Base-by-base conservation (phyloP, 2,329 filamentous ascomycete species). In the Colletotrichum magnum region DNA sequence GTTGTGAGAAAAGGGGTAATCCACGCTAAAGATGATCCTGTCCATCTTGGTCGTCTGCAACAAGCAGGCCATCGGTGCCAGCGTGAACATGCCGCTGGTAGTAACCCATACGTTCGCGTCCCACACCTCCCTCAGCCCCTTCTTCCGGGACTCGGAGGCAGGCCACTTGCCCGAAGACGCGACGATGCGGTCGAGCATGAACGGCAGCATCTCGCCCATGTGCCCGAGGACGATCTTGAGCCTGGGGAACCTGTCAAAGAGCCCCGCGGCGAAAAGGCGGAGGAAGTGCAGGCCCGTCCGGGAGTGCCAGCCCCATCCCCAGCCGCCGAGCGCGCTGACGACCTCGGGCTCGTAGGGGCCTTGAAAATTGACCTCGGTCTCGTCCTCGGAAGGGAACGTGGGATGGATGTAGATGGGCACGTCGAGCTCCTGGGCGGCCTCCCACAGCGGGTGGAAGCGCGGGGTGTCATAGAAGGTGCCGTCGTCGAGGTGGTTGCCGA, bases 91-190 rank as follows among this genome's bases (percentile, higher is more conserved):
- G 3, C 88, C 88, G 63, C 82, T 85, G 2, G 87, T 89, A 0
- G 87, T 89, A 26, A 90, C 75, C 83, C 86, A 89, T 9, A 90
- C 77, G 64, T 90, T 90, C 68, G 82, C 77, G 50, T 85, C 81
- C 82, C 85, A 90, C 1, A 89, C 86, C 12, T 87, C 79, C 13
- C 77, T 74, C 53, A 89, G 83, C 0, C 77, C 75, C 4, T 81
- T 72, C 66, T 76, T 67, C 63, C 76, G 75, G 77, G 74, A 74
- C 77, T 41, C 75, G 64, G 39, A 54, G 54, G 21, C 73, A 70
- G 43, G 70, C 58, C 73, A 68, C 74, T 57, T 51, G 1, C 39
- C 21, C 5, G 65, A 68, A 0, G 50, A n/a, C 10, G n/a, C 48
- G 10, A 59, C 21, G 58, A 84, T 81, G 4, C 87, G 81, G 41